A percentile compares a stretch with the other conserved stretches of the same genome.
phyloP scores from a whole-genome alignment of 805 yeast species.

The Saturnispora halmiae region DNA sequence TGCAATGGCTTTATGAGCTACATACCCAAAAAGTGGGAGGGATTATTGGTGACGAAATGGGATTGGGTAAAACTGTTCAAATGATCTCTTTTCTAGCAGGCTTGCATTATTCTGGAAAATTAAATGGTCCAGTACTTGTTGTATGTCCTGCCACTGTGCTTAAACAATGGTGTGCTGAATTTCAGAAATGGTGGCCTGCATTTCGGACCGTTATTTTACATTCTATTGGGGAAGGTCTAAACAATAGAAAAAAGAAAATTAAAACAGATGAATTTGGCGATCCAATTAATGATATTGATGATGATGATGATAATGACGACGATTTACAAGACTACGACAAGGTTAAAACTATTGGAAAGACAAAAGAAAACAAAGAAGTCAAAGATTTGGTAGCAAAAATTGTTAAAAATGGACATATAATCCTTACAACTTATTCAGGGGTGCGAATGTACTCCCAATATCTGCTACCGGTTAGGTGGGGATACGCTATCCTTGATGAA shows the following conservation, averaged over 20 bases:
- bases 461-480: constrained; percentile 70
- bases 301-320: constrained; percentile 39
- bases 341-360: constrained; percentile 20
- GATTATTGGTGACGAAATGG: constrained; percentile 97
- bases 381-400: constrained; percentile 47
- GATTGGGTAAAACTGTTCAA: constrained; percentile 92
- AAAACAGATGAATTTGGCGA: constrained; percentile 16
- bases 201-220: constrained; percentile 78
- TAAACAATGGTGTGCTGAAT: constrained; percentile 95
- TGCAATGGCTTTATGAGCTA: constrained; percentile 96
- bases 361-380: constrained; percentile 25
- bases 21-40: constrained; percentile 87
- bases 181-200: constrained; percentile 98
- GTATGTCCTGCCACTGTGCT: constrained; percentile 97
- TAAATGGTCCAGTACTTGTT: constrained; percentile 70
- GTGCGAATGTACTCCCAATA: constrained; percentile 41
- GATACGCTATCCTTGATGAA: constrained; percentile 85
- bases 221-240: constrained; percentile 87
- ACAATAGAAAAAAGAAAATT: constrained; percentile 19
- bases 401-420: constrained; percentile 62
- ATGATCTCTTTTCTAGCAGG: constrained; percentile 87
- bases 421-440: constrained; percentile 81
- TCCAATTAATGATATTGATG: constrained; percentile 30
- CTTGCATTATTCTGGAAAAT: constrained; percentile 66
- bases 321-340: constrained; percentile 36